phyloP scores from a whole-genome alignment of 2,329 filamentous ascomycete species.

The Biscogniauxia marginata region DNA sequence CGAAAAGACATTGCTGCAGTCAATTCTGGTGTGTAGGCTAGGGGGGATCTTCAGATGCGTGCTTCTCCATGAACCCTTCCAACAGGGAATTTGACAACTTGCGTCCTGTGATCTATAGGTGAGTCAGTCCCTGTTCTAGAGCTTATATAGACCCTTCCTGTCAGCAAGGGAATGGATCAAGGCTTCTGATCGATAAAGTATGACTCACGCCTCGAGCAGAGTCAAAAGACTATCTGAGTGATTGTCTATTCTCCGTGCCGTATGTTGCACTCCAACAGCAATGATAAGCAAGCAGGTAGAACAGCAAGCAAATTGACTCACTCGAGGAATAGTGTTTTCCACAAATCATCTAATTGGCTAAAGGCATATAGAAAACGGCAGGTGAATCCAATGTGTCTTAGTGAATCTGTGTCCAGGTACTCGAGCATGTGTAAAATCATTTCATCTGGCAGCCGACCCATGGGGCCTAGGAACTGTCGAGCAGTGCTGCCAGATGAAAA shows the following conservation, averaged over 20 bases:
- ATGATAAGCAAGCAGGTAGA: background rate
- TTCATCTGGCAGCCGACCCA: constrained; percentile 76
- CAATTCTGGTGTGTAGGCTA: constrained; percentile 54
- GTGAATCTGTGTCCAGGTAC: constrained; percentile 60
- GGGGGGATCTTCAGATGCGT: constrained; percentile 64
- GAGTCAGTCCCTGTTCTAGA: constrained; percentile 10
- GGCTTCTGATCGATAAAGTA: background rate
- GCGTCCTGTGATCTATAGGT: constrained; percentile 30
- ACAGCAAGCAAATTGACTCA: constrained; percentile 51
- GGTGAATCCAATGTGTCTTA: constrained; percentile 69
- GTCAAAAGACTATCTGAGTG: background rate
- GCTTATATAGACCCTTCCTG: background rate
- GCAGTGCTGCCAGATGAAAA: constrained; percentile 66
- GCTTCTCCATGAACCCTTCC: constrained; percentile 82
- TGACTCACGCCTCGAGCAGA: background rate
- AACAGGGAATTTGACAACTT: constrained; percentile 50
- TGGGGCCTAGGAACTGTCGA: constrained; percentile 62
- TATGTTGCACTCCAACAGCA: too few species aligned
- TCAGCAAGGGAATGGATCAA: background rate
- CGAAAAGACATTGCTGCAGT: constrained; percentile 80
- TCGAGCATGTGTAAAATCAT: constrained; percentile 74
- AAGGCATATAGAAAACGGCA: constrained; percentile 89
- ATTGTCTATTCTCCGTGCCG: background rate
- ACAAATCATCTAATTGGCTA: constrained; percentile 79
- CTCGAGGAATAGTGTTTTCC: constrained; percentile 82